Evolutionary conservation across 2,329 filamentous ascomycete genomes (phyloP).

Genomic region (Diaporthe velutina): DNA sequence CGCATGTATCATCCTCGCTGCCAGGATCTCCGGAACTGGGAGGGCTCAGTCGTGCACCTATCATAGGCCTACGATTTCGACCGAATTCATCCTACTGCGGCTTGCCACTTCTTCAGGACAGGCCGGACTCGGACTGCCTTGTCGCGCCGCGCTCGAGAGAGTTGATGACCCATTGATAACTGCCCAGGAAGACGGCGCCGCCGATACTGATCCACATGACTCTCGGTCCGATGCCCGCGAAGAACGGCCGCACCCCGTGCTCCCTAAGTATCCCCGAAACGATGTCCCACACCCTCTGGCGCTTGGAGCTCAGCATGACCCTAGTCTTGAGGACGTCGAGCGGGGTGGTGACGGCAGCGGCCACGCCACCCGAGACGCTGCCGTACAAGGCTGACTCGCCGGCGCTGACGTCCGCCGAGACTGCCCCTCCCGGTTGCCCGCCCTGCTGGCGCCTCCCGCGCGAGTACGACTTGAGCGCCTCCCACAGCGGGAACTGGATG

Average conservation of each 20-base stretch:
- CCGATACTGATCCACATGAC: constrained; percentile 96
- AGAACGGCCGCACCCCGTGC: constrained; percentile 77
- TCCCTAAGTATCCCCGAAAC: constrained; percentile 74
- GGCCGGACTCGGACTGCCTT: background rate
- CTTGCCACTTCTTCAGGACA: background rate
- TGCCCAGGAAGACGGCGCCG: constrained; percentile 93
- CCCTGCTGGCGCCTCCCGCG: constrained; percentile 54
- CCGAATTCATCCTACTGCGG: background rate
- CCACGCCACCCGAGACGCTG: constrained; percentile 84
- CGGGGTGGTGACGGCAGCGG: constrained; percentile 90
- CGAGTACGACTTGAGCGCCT: constrained; percentile 85
- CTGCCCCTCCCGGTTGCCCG: constrained; percentile 35
- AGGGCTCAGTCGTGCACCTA: background rate
- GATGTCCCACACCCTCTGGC: constrained; percentile 69
- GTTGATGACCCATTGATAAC: constrained; percentile 91
- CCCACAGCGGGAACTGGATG: constrained; percentile 98
- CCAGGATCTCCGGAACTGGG: background rate
- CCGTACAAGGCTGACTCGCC: constrained; percentile 88
- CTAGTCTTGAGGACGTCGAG: constrained; percentile 97
- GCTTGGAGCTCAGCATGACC: constrained; percentile 88
- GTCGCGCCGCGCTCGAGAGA: constrained; percentile 63
- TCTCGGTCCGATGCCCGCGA: constrained; percentile 82
- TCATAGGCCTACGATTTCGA: background rate
- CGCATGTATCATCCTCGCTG: background rate
- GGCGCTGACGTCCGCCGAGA: constrained; percentile 68